Conservation (phyloP, 805 yeast species). For the Candida sakaeoensis region DNA sequence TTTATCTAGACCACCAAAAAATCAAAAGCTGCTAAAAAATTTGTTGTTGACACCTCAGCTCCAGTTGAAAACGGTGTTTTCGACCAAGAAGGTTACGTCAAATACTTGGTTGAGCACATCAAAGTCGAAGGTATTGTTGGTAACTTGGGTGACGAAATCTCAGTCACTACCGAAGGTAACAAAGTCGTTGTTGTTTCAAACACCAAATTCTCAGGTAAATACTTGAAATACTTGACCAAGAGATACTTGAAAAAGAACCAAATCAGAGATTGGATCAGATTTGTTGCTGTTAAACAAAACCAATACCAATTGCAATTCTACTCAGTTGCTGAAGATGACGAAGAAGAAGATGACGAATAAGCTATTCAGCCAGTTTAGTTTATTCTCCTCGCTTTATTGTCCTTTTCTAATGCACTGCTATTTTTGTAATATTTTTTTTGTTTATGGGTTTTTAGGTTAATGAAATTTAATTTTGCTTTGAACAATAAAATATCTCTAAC, state of each 20-base stretch:
- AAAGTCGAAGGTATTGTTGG: slow-evolving; percentile 96
- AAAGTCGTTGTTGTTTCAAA: slow-evolving; percentile 86
- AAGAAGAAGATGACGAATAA: slow-evolving; percentile 88
- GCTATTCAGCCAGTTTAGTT: slow-evolving; percentile 7
- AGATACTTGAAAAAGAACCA: slow-evolving; percentile 99
- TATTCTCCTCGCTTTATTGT: background rate
- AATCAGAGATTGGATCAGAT: slow-evolving; percentile 99
- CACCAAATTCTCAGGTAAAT: slow-evolving; percentile 98
- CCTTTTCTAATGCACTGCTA: background rate
- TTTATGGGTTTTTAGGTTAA: slow-evolving; percentile 8
- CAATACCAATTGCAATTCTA: slow-evolving; percentile 97
- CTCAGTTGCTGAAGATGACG: slow-evolving; percentile 94
- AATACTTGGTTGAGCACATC: slow-evolving; percentile 98
- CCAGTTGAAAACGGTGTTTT: slow-evolving; percentile 97
- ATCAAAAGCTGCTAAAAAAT: slow-evolving; percentile 73
- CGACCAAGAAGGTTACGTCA: slow-evolving; percentile 96
- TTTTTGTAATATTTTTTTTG: slow-evolving; percentile 6
- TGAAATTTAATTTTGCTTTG: slow-evolving; percentile 3
- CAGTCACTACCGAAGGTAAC: slow-evolving; percentile 81
- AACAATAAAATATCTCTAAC: background rate
- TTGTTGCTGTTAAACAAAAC: slow-evolving; percentile 92
- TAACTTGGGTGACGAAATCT: slow-evolving; percentile 93
- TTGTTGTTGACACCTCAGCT: slow-evolving; percentile 93
- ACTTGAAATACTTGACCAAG: slow-evolving; percentile 99
- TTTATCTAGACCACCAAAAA: slow-evolving; percentile 70